Conservation (phyloP, 2,329 filamentous ascomycete genomes). For the Pseudocercospora fuligena region DNA sequence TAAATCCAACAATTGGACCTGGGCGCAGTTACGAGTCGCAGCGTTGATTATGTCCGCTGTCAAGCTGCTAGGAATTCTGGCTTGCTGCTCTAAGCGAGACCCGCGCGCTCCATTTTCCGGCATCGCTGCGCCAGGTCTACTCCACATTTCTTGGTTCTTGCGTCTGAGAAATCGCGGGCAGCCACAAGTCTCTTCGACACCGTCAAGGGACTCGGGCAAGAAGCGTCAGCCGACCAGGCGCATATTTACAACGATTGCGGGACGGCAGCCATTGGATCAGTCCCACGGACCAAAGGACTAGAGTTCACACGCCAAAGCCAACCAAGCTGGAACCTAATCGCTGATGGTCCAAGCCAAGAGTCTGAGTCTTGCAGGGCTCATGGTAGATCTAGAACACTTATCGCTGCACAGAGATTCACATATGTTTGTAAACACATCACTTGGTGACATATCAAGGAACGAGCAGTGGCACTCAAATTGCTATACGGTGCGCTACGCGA, state of each 20-base stretch:
- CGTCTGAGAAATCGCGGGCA: not conserved
- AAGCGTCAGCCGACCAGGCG: slow-evolving; percentile 5
- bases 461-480: no score
- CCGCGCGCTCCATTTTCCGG: slow-evolving; percentile 1
- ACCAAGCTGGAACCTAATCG: slow-evolving; percentile 7
- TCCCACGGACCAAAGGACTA: slow-evolving; percentile 7
- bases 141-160: slow-evolving; percentile 11
- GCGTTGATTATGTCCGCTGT: not conserved
- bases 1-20: not conserved
- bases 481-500: no score
- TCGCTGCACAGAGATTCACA: not conserved
- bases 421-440: no score
- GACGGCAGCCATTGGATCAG: not conserved
- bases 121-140: not conserved
- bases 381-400: not conserved
- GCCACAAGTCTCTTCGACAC: not conserved
- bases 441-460: no score
- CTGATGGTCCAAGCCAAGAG: not conserved
- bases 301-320: slow-evolving; percentile 6
- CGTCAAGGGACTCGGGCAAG: not conserved
- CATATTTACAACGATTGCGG: not conserved
- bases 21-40: not conserved
- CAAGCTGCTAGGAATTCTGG: not conserved
- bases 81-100: not conserved
- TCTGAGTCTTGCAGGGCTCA: not conserved